Percentiles rank a stretch among this genome's conserved stretches.
phyloP scores from a whole-genome alignment of 306 rosid genomes.

The Quercus parvula region DNA sequence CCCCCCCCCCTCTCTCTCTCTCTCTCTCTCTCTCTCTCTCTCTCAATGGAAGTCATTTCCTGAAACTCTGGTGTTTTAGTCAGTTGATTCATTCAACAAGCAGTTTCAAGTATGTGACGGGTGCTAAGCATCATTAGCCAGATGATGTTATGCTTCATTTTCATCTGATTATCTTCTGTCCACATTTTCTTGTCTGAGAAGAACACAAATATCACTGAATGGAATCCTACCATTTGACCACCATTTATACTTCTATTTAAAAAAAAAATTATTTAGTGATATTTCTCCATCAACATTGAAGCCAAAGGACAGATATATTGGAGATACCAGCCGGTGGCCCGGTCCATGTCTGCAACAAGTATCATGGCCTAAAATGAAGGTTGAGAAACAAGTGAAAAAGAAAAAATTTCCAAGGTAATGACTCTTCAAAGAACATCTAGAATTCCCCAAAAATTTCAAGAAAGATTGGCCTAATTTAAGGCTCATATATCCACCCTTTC shows the following conservation, averaged over 20 bases:
- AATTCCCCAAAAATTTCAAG: background rate
- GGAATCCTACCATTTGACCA: background rate
- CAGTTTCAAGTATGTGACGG: background rate
- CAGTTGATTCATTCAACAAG: background rate
- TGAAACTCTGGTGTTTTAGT: background rate
- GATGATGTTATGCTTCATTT: background rate
- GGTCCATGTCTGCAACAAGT: background rate
- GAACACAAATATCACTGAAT: background rate
- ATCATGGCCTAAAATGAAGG: background rate
- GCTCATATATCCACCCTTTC: background rate
- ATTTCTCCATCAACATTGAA: background rate
- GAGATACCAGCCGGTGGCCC: background rate
- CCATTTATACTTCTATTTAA: background rate
- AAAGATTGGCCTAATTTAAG: background rate
- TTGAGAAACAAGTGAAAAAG: background rate
- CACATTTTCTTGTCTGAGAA: background rate
- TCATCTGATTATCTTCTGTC: background rate
- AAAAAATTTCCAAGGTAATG: background rate
- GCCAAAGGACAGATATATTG: background rate
- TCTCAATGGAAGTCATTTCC: background rate
- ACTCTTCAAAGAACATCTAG: background rate
- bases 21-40: no score
- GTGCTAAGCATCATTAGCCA: background rate
- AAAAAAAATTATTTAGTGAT: no score
- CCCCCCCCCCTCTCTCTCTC: no score